Base-by-base conservation (phyloP, 2,329 filamentous ascomycete genomes). In the Lasiodiplodia citricola region DNA sequence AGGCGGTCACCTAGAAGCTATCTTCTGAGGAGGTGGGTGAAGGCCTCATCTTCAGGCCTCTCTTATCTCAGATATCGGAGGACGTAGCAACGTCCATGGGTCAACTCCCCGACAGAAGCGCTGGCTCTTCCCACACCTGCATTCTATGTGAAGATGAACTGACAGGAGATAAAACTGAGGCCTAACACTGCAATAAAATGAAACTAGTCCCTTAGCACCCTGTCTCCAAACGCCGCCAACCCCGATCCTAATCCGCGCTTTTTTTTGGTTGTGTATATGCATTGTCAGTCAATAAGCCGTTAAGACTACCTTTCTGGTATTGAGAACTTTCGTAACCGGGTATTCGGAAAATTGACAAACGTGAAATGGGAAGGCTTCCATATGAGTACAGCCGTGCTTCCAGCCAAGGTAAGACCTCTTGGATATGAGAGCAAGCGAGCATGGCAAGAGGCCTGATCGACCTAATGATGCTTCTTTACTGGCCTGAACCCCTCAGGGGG, bases 241-340 rank as follows among this genome's bases (percentile, higher is more conserved):
- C 16, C 31, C 16, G n/a, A 44, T 58, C 55, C 18, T 25, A 35
- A 25, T 14, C 16, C 37, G 18, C 38, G 11, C 55, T 47, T 62
- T 51, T 60, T 62, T 35, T 50, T 51, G 8, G 7, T 35, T 35
- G 31, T 35, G 23, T 60, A 10, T 50, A 62, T 62, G 57, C 41
- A 62, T 62, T 28, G 57, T 21, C 57, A 41, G 25, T 60, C 31
- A 35, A 62, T 31, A 41, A 35, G 41, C 57, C 57, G 57, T 62
- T 18, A 37, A 62, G n/a, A 50, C 25, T 8, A 62, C 18, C 6
- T 62, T n/a, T 21, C 41, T 50, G 47, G 57, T 41, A 18, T 50
- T n/a, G 2, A 50, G 13, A 62, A 44, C 4, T 60, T 50, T 62
- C 57, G 25, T 50, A 35, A 50, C 41, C 57, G 57, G 57, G 57